phyloP scores from a whole-genome alignment of 768 basidiomycete genomes.

The Boletus eberwhitei region DNA sequence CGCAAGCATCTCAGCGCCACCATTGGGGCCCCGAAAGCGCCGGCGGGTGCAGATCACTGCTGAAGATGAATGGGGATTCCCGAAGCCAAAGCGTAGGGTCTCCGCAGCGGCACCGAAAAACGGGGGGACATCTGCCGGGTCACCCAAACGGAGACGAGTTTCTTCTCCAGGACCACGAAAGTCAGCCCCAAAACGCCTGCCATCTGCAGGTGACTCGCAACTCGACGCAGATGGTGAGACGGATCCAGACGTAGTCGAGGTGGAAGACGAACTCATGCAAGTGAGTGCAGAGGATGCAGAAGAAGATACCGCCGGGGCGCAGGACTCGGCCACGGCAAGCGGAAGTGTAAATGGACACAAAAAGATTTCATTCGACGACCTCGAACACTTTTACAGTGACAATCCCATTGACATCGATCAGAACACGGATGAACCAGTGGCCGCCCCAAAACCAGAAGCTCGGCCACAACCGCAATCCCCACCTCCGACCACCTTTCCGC shows the following conservation, averaged over 20 bases:
- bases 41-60: conserved; percentile 12
- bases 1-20: conserved; percentile 20
- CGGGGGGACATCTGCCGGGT: background rate
- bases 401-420: conserved; percentile 34
- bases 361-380: conserved; percentile 26
- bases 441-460: background rate
- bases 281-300: conserved; percentile 20
- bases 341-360: conserved; percentile 3
- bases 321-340: background rate
- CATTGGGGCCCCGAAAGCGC: conserved; percentile 22
- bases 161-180: conserved; percentile 29
- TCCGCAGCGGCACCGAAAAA: conserved; percentile 12
- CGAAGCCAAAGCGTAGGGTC: conserved; percentile 8
- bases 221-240: conserved; percentile 32
- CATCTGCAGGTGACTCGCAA: conserved; percentile 29
- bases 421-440: conserved; percentile 12
- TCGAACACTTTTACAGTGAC: conserved; percentile 28
- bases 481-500: background rate
- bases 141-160: conserved; percentile 25
- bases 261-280: conserved; percentile 34
- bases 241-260: conserved; percentile 37
- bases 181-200: conserved; percentile 11
- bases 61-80: conserved; percentile 8
- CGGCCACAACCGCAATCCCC: conserved; percentile 2
- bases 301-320: conserved; percentile 7